Base-by-base conservation (phyloP, 2,329 filamentous ascomycete species). In the Fusarium buharicum region DNA sequence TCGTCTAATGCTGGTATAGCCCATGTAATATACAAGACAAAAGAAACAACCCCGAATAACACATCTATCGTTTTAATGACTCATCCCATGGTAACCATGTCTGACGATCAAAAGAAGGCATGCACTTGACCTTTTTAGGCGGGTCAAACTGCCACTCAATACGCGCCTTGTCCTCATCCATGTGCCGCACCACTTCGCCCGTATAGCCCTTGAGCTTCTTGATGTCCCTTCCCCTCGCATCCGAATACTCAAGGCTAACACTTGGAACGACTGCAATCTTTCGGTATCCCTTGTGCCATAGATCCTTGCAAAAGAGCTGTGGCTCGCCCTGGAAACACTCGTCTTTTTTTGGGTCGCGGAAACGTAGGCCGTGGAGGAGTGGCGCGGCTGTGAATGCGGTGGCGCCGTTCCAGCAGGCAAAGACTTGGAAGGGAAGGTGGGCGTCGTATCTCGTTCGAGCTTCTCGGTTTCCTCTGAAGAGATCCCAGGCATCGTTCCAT, bases 331-430 rank as follows among this genome's bases (percentile, higher is more conserved):
- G 79, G 16, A 70, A 75, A 55, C 84, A 87, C 67, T 87, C 84
- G 11, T 71, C 74, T 14, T 56, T 45, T 18, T 41, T 64, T 13
- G 55, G 45, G 9, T 73, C 66, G 3, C 85, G 77, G 65, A 87
- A 87, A 7, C 69, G 59, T 4, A 86, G 67, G 20, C 73, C 73
- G 0, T 73, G 72, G 0, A 73, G 74, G 6, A 84, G 59, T 3
- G 87, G 67, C 0, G 84, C 82, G 38, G 83, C 84, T 0, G 74
- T 74, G 45, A 87, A 81, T 0, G 78, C 79, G 0, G 77, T 77
- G 0, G 80, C 82, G 13, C 85, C 85, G 62, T 87, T 86, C 84
- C 85, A 87, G 72, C 85, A 88, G 1, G 84, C 72, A 50, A 85
- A 87, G 0, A 86, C 85, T 70, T 87, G 85, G 61, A 87, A 82